A percentile compares a stretch with the other conserved stretches of the same genome.
Evolutionary conservation across 805 yeast genomes (phyloP).

Genomic region (Schizosaccharomyces octosporus): DNA sequence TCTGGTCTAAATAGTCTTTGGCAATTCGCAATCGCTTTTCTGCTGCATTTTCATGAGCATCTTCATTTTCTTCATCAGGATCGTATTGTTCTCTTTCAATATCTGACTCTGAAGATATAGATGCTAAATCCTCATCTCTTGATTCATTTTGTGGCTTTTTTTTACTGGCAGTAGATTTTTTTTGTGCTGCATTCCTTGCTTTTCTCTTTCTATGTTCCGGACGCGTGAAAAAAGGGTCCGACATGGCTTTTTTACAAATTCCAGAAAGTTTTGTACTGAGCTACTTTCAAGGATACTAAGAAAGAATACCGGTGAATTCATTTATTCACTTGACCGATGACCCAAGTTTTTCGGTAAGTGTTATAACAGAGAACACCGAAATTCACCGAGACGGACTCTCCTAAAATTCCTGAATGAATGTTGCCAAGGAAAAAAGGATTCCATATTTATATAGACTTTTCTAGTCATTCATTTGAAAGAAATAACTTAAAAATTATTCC

Average conservation of each 20-base stretch:
- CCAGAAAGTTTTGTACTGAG: neutral
- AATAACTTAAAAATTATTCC: too few species aligned
- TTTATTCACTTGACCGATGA: neutral
- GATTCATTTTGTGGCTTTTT: neutral
- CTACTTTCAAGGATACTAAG: neutral
- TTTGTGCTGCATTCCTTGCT: neutral
- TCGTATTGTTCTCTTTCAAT: neutral
- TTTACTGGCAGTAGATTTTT: neutral
- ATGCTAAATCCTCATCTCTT: neutral
- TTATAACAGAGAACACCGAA: neutral
- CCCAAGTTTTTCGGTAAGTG: neutral
- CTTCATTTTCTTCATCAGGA: neutral
- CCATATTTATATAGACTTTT: too few species aligned
- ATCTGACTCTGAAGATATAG: neutral
- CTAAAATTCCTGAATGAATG: too few species aligned
- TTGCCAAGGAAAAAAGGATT: too few species aligned
- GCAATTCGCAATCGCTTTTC: slow-evolving; percentile 88
- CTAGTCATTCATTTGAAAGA: too few species aligned
- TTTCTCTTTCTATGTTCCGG: neutral
- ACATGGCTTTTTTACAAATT: neutral
- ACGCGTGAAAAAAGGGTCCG: neutral
- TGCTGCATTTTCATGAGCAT: slow-evolving; percentile 44
- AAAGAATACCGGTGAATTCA: neutral
- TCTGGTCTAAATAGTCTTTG: slow-evolving; percentile 64
- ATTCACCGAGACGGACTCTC: neutral